phyloP scores from a whole-genome alignment of 345 rosid species.

The Lepidium sativum region DNA sequence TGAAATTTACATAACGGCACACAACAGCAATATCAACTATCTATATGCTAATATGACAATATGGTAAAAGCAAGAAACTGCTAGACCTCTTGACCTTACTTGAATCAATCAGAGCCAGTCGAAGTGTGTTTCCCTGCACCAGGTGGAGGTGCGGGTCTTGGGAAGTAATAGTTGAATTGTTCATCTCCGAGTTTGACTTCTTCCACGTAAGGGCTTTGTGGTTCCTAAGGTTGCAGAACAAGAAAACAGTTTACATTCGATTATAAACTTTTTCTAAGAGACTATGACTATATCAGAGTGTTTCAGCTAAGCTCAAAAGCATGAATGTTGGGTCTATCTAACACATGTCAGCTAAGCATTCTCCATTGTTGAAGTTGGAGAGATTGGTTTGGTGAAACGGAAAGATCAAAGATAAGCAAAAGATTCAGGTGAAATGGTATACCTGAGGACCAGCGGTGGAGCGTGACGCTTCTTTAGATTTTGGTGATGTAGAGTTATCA shows the following conservation, averaged over 20 bases:
- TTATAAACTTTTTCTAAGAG: neutral
- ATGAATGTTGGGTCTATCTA: neutral
- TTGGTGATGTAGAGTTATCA: conserved; percentile 43
- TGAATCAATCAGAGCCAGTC: conserved; percentile 29
- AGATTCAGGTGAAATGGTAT: conserved; percentile 7
- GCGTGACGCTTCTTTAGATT: conserved; percentile 38
- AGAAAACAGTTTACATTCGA: neutral
- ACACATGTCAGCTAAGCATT: neutral
- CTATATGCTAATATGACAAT: neutral
- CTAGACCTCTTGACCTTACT: neutral
- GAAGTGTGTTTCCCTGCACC: conserved; percentile 58
- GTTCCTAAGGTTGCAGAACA: conserved; percentile 15
- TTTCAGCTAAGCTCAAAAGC: neutral
- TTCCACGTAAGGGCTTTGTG: conserved; percentile 71
- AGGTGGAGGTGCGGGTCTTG: conserved; percentile 64
- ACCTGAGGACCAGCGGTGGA: conserved; percentile 49
- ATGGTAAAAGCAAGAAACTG: neutral
- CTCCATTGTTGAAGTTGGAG: neutral
- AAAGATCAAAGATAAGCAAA: neutral
- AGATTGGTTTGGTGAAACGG: neutral
- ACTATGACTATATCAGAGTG: neutral
- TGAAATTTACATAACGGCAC: neutral
- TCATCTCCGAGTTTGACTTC: conserved; percentile 43
- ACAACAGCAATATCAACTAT: neutral
- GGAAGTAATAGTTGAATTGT: conserved; percentile 36